Evolutionary conservation across 2,329 filamentous ascomycete genomes (phyloP).

Genomic region (Domatiomyces catenatus): DNA sequence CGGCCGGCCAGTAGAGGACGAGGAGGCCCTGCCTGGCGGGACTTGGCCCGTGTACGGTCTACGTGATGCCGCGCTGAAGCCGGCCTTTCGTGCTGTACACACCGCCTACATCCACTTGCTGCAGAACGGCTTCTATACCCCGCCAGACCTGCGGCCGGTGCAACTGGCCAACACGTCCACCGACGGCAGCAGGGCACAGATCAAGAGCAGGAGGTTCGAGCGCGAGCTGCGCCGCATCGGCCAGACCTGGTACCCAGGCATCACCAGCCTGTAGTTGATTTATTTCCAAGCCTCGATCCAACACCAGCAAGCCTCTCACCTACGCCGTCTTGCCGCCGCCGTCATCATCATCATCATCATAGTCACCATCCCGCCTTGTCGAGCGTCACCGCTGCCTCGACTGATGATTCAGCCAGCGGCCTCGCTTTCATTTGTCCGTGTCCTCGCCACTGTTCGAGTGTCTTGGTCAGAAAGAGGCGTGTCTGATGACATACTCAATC

Average conservation of each 20-base stretch:
- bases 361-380: slow-evolving; percentile 2
- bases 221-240: slow-evolving; percentile 76
- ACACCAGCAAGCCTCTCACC: not conserved
- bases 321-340: slow-evolving; percentile 1
- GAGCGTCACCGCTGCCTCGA: slow-evolving; percentile 13
- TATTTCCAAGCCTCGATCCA: not conserved
- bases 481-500: not conserved
- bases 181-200: slow-evolving; percentile 42
- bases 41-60: slow-evolving; percentile 44
- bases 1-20: slow-evolving; percentile 40
- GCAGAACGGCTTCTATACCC: slow-evolving; percentile 89
- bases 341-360: no score
- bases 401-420: slow-evolving; percentile 14
- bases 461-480: not conserved
- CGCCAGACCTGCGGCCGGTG: slow-evolving; percentile 62
- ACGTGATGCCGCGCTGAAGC: slow-evolving; percentile 73
- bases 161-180: slow-evolving; percentile 26
- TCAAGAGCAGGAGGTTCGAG: slow-evolving; percentile 66
- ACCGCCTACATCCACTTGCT: slow-evolving; percentile 77
- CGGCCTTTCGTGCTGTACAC: slow-evolving; percentile 83
- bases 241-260: slow-evolving; percentile 65
- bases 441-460: slow-evolving; percentile 4
- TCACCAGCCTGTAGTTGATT: slow-evolving; percentile 21
- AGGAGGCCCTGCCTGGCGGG: slow-evolving; percentile 19
- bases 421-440: slow-evolving; percentile 8